Conservation (phyloP, 805 yeast genomes). For the Scheffersomyces spartinae region DNA sequence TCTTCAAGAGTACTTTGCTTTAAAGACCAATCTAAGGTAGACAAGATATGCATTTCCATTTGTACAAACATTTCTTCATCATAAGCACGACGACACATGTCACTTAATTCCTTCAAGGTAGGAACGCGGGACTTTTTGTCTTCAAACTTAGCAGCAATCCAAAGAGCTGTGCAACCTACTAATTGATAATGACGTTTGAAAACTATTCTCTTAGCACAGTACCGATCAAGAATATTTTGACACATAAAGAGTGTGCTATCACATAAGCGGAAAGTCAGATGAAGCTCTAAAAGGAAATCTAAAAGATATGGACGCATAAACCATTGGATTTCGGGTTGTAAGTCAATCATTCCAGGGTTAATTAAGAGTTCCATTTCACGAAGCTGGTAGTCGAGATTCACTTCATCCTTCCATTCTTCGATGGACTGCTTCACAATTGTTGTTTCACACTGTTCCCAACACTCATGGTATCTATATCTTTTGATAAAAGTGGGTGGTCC, state of each 20-base stretch:
- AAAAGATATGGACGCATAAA: slow-evolving; percentile 34
- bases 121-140: slow-evolving; percentile 51
- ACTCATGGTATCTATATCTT: too few relatives aligned
- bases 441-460: too few relatives aligned
- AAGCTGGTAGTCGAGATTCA: too few relatives aligned
- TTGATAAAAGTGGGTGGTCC: too few relatives aligned
- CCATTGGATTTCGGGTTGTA: slow-evolving; percentile 38
- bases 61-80: slow-evolving; percentile 52
- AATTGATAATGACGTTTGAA: slow-evolving; percentile 36
- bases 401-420: too few relatives aligned
- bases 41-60: slow-evolving; percentile 68
- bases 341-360: slow-evolving; percentile 40
- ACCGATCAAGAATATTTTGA: slow-evolving; percentile 33
- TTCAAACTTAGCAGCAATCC: slow-evolving; percentile 42
- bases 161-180: slow-evolving; percentile 36
- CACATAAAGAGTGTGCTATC: slow-evolving; percentile 32
- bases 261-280: slow-evolving; percentile 28
- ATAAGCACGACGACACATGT: slow-evolving; percentile 49
- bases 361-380: too few relatives aligned
- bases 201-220: slow-evolving; percentile 34
- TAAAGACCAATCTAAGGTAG: slow-evolving; percentile 57
- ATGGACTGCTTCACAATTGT: too few relatives aligned
- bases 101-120: slow-evolving; percentile 38
- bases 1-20: slow-evolving; percentile 43
- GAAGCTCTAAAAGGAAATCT: slow-evolving; percentile 33